Evolutionary conservation across 2,329 filamentous ascomycete species (phyloP), one percentile per base, ranked within the genome.

Genomic region (Beauveria australis): DNA sequence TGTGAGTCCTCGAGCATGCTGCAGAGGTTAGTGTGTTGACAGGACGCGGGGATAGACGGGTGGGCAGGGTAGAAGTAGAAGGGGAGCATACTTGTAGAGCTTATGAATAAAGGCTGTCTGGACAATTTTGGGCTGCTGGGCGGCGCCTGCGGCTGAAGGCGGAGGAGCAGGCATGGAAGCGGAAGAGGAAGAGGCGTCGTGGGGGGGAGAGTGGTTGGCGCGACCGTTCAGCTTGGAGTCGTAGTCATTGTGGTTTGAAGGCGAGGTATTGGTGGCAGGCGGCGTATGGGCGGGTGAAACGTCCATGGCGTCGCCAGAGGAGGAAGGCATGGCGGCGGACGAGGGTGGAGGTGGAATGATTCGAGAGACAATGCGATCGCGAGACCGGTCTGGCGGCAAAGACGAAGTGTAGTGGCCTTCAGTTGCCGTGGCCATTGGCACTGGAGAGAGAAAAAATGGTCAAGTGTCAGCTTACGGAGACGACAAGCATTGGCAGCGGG

Each of bases 81-180:
- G 19, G 12, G n/a, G 14, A 26, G n/a, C 88, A 71, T 81, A 97
- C 92, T 95, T 97, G 81, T 97, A 99, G 41, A 99, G 84, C 75
- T 99, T 99, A 75, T 99, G 94, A 66, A 99, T 97, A 70, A 99
- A 99, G 24, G 94, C 94, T 12, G 94, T 97, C 77, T 99, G 94
- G 18, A 97, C 92, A 49, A 97, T 93, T 76, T 99, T 99, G 62
- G 94, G 92, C 72, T 96, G 92, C 71, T 96, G 91, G 57, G 92
- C 88, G 53, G 88, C 88, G 5, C 89, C 85, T 1, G 87, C 86
- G 22, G 87, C 86, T n/a, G 79, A 75, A 3, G 78, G 75, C 22
- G 75, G 73, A 18, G 80, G 80, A 24, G 80, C 79, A 40, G 80
- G 74, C 80, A 83, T 82, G 47, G 73, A 74, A 56, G 70, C 73